Evolutionary conservation across 176 grass and related monocot genomes (phyloP), one percentile per base, ranked within the genome.

Genomic region (Lolium perenne): DNA sequence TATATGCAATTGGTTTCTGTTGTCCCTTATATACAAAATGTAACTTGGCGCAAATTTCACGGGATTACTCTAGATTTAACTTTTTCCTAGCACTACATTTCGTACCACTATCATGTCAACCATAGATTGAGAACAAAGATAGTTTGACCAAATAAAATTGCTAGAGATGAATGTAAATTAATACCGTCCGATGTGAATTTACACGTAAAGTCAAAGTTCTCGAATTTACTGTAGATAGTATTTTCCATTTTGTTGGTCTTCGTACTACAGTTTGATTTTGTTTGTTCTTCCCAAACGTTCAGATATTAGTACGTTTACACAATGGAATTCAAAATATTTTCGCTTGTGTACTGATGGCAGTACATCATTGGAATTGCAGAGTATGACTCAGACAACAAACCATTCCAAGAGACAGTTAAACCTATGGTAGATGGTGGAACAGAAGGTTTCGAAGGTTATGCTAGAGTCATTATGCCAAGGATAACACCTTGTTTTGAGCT

Each of bases 391-490:
- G 87, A 94, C 53, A 90, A 95, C 79, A 93, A 92, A 55, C 91
- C 93, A 78, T 15, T 92, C 22, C 49, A 0, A 0, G 96, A 95
- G 68, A 98, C 96, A 21, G 8, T 89, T 66, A 98, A 98, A 92
- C 92, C 88, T 69, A 95, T 98, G 92, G 93, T 98, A 54, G 96
- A 98, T 84, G 96, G 96, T 87, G 96, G 96, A 83, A 98, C 96
- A 10, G 95, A 98, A 83, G 95, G 95, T 21, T 95, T 98, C 58
- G 95, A 95, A 84, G 95, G 95, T 55, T 91, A 98, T 74, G 95
- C 95, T 80, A 92, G 95, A 90, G 91, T 98, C 26, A 29, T 29
- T 29, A 29, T 29, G 26, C 26, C 26, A 29, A 29, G 26, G 26
- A 29, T 29, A 29, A 29, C 26, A 29, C 26, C 26, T 29, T 29